Conservation (phyloP, 495 filamentous ascomycete species). For the Daldinia decipiens region DNA sequence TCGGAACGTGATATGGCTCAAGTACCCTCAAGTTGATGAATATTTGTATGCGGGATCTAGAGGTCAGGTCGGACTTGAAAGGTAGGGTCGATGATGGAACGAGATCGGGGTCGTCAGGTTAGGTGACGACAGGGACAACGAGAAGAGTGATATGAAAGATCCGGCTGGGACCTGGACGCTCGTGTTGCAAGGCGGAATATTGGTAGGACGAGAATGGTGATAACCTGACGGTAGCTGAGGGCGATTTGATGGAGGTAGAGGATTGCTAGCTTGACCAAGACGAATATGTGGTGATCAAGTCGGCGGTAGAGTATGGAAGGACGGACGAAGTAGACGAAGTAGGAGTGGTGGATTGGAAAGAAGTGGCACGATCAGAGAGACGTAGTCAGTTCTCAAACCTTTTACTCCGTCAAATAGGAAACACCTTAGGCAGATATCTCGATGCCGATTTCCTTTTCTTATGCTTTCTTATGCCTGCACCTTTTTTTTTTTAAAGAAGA, state of each 20-base stretch:
- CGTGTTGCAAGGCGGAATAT: slow-evolving; percentile 29
- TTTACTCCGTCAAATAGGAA: slow-evolving; percentile 44
- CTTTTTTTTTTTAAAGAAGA: slow-evolving; percentile 5
- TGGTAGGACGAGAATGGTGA: slow-evolving; percentile 29
- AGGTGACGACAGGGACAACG: slow-evolving; percentile 37
- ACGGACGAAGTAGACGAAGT: slow-evolving; percentile 15
- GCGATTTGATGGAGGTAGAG: slow-evolving; percentile 31
- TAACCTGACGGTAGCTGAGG: slow-evolving; percentile 40
- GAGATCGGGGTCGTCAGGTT: slow-evolving; percentile 35
- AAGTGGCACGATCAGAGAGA: slow-evolving; percentile 47
- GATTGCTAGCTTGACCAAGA: slow-evolving; percentile 30
- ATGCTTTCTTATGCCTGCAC: neutral
- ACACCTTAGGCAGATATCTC: slow-evolving; percentile 18
- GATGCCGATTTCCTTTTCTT: slow-evolving; percentile 38
- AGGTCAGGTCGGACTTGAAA: slow-evolving; percentile 47
- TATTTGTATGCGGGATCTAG: slow-evolving; percentile 45
- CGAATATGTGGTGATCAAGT: slow-evolving; percentile 34
- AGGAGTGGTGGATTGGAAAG: slow-evolving; percentile 39
- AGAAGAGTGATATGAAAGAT: slow-evolving; percentile 44
- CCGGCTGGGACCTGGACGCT: slow-evolving; percentile 28
- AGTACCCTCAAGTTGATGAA: slow-evolving; percentile 39
- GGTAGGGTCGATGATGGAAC: slow-evolving; percentile 45
- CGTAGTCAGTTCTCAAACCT: slow-evolving; percentile 49
- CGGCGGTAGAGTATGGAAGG: slow-evolving; percentile 31
- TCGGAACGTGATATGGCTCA: slow-evolving; percentile 44